Conservation (phyloP, 306 rosid genomes). For the Prunus fruticosa region DNA sequence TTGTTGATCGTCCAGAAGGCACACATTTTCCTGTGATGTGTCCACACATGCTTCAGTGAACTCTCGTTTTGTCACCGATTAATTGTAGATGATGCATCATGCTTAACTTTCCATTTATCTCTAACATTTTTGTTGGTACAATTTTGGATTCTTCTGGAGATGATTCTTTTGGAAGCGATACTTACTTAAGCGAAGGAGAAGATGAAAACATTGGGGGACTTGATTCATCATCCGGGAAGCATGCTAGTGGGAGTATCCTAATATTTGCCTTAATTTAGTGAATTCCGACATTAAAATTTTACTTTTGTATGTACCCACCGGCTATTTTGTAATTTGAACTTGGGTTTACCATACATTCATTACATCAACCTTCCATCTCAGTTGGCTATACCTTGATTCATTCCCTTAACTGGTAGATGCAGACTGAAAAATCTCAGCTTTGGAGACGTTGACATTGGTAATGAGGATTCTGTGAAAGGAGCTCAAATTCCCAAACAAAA, state of each 20-base stretch:
- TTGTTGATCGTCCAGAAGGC: too few species aligned
- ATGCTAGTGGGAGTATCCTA: conserved; percentile 39
- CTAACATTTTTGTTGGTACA: conserved; percentile 17
- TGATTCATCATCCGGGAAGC: conserved; percentile 26
- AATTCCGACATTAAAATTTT: neutral
- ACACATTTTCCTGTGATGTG: neutral
- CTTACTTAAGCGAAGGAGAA: conserved; percentile 33
- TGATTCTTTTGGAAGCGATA: conserved; percentile 27
- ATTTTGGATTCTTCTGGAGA: conserved; percentile 36
- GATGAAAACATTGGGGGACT: conserved; percentile 23
- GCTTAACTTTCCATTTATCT: neutral
- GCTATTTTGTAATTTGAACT: neutral
- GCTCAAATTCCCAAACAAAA: conserved; percentile 35
- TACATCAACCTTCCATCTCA: neutral
- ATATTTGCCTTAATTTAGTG: conserved; percentile 1
- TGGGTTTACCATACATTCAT: neutral
- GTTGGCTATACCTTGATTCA: neutral
- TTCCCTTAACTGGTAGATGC: conserved; percentile 31
- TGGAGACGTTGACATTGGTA: conserved; percentile 15
- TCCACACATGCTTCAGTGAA: neutral
- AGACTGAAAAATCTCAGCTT: conserved; percentile 20
- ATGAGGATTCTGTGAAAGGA: conserved; percentile 31
- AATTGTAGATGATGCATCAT: conserved; percentile 1
- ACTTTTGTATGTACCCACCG: too few species aligned
- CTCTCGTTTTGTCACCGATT: neutral